phyloP scores from a whole-genome alignment of 1,284 basidiomycete genomes.

The Tilletia caries region DNA sequence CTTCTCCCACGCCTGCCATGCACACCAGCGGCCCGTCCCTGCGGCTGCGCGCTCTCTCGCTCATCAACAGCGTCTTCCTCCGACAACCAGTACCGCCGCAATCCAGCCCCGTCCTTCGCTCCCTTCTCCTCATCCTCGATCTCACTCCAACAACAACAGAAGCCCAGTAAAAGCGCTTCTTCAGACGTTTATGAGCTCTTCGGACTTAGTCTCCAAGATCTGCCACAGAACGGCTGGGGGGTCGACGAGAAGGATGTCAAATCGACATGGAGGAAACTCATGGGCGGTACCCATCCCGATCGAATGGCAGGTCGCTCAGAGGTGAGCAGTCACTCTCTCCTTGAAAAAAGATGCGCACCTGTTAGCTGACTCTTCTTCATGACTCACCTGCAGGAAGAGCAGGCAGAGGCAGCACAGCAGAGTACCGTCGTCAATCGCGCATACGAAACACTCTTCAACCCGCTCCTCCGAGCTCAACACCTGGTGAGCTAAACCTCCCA shows the following conservation, averaged over 20 bases:
- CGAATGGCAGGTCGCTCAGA: slow-evolving; percentile 39
- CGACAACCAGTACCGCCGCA: too few relatives aligned
- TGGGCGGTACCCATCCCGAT: slow-evolving; percentile 48
- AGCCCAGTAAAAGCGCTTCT: neutral
- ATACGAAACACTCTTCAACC: slow-evolving; percentile 47
- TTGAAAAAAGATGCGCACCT: neutral
- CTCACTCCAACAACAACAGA: neutral
- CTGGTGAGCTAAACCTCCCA: slow-evolving; percentile 19
- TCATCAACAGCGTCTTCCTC: too few relatives aligned
- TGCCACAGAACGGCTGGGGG: slow-evolving; percentile 38
- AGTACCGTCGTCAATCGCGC: slow-evolving; percentile 48
- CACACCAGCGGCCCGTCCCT: too few relatives aligned
- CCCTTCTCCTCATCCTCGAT: neutral
- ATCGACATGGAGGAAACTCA: slow-evolving; percentile 39
- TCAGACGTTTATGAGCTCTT: slow-evolving; percentile 43
- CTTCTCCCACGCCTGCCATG: too few relatives aligned
- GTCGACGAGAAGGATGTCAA: slow-evolving; percentile 39
- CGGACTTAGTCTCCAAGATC: slow-evolving; percentile 29
- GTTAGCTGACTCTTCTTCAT: neutral
- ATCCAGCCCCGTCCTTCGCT: too few relatives aligned
- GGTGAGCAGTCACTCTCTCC: slow-evolving; percentile 11
- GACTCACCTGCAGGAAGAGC: slow-evolving; percentile 26
- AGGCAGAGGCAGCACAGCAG: slow-evolving; percentile 45
- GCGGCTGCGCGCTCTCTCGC: too few relatives aligned
- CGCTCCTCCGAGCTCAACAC: slow-evolving; percentile 40